These are phyloP conservation scores for Colletotrichum destructivum DNA, from an alignment of 2,329 filamentous ascomycete genomes.

Conservation along the genomic window DNA sequence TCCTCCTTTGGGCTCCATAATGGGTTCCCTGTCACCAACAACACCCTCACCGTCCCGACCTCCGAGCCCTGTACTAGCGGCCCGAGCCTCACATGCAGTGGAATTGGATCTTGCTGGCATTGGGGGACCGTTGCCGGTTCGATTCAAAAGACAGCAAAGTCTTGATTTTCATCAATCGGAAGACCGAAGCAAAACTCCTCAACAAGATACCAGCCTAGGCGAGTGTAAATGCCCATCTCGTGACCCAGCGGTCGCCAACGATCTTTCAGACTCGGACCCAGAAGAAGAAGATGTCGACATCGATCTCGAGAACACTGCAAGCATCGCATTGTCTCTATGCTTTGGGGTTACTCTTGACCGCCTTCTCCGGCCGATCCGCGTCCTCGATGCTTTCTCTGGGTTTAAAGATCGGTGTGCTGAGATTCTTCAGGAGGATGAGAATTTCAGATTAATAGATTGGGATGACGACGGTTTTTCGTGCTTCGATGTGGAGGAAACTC, in stretches of 20 bases:
- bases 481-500: conserved; percentile 4
- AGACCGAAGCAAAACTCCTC: neutral
- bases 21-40: conserved; percentile 9
- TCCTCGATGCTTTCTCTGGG: conserved; percentile 8
- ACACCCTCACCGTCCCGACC: conserved; percentile 4
- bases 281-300: neutral
- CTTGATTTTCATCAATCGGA: neutral
- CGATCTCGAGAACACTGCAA: conserved; percentile 15
- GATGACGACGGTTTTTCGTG: conserved; percentile 22
- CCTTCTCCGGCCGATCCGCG: neutral
- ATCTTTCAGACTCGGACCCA: neutral
- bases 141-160: neutral
- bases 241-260: neutral
- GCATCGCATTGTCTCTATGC: conserved; percentile 11
- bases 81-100: neutral
- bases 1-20: neutral
- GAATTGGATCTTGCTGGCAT: conserved; percentile 6
- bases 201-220: neutral
- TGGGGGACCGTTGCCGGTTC: conserved; percentile 1
- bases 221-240: neutral
- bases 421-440: neutral
- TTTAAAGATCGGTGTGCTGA: conserved; percentile 11
- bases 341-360: conserved; percentile 1
- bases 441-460: conserved; percentile 1
- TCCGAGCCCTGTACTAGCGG: neutral